Percentiles rank a stretch among this genome's conserved stretches.
phyloP scores from a whole-genome alignment of 768 basidiomycete genomes.

The Gloeopeniophorella convolvens region DNA sequence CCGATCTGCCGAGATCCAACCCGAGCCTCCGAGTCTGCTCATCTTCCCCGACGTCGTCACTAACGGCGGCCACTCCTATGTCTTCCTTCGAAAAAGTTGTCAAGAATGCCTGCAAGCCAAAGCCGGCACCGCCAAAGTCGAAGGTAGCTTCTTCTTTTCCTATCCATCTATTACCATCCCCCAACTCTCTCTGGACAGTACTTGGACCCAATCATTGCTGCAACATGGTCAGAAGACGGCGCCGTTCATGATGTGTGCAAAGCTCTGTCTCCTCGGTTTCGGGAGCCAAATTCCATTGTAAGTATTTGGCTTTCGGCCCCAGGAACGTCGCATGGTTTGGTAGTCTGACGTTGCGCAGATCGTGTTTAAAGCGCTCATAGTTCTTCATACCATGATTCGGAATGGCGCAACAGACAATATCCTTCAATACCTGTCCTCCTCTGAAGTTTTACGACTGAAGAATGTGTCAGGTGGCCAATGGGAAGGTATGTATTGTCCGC shows the following conservation, averaged over 20 bases:
- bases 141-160: conserved; percentile 50
- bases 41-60: conserved; percentile 6
- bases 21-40: neutral
- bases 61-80: conserved; percentile 34
- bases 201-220: conserved; percentile 91
- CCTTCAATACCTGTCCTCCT: conserved; percentile 71
- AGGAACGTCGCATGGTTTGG: neutral
- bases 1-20: neutral
- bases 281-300: conserved; percentile 89
- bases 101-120: conserved; percentile 95
- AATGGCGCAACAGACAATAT: conserved; percentile 96
- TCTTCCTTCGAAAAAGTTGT: conserved; percentile 88
- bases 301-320: conserved; percentile 27
- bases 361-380: conserved; percentile 96
- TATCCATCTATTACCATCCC: neutral
- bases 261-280: conserved; percentile 74
- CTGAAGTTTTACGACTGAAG: conserved; percentile 73
- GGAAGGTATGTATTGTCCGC: conserved; percentile 58
- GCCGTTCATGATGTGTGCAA: conserved; percentile 90
- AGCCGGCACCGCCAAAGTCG: conserved; percentile 89
- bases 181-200: conserved; percentile 47
- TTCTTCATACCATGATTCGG: conserved; percentile 93
- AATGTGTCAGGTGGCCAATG: conserved; percentile 79
- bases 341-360: conserved; percentile 43
- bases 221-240: conserved; percentile 95